Conservation (phyloP, 441 rosid genomes). For the Erysimum pusillum region DNA sequence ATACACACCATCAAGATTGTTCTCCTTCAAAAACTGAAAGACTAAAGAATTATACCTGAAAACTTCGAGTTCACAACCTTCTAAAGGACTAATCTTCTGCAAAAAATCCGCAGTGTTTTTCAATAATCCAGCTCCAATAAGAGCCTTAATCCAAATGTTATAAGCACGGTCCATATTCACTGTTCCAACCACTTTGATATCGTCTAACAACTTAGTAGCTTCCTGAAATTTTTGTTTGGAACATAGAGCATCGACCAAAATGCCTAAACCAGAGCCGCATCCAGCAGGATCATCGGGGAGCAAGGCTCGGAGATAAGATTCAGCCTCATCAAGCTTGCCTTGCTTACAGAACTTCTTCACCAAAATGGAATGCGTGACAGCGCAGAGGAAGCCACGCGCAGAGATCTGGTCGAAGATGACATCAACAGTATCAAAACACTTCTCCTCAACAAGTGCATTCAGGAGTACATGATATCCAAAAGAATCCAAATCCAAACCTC, state of each 20-base stretch:
- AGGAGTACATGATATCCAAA: constrained; percentile 72
- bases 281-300: constrained; percentile 44
- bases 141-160: constrained; percentile 64
- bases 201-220: constrained; percentile 65
- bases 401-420: constrained; percentile 65
- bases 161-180: constrained; percentile 61
- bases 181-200: constrained; percentile 51
- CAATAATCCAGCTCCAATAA: constrained; percentile 57
- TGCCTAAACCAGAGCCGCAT: constrained; percentile 49
- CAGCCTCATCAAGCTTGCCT: constrained; percentile 65
- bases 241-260: constrained; percentile 67
- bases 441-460: constrained; percentile 75
- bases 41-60: constrained; percentile 66
- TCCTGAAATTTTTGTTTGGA: constrained; percentile 48
- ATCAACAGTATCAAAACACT: constrained; percentile 59
- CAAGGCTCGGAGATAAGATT: constrained; percentile 55
- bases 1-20: constrained; percentile 62
- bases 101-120: constrained; percentile 66
- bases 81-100: constrained; percentile 55
- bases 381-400: constrained; percentile 54
- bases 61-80: constrained; percentile 67
- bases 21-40: constrained; percentile 62
- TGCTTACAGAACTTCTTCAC: constrained; percentile 74
- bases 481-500: constrained; percentile 74
- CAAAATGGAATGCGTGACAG: constrained; percentile 59